A percentile compares a stretch with the other conserved stretches of the same genome.
phyloP scores from a whole-genome alignment of 2,329 filamentous ascomycete species.

The Penicillium digitatum region DNA sequence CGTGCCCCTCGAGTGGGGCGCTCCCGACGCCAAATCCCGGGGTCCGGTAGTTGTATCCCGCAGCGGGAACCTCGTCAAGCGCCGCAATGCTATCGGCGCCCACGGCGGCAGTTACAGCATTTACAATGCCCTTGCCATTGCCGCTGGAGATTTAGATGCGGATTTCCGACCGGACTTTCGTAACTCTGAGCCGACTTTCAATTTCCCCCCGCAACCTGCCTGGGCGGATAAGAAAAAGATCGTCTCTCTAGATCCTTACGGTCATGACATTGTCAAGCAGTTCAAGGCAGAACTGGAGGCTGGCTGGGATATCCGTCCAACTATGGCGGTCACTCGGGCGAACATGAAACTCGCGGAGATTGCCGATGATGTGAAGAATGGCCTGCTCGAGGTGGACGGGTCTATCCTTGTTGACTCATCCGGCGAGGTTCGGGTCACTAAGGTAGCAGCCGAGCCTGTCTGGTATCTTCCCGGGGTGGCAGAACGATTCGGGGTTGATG shows the following conservation, averaged over 20 bases:
- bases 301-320: slow-evolving; percentile 70
- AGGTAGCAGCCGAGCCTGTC: slow-evolving; percentile 92
- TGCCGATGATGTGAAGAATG: slow-evolving; percentile 76
- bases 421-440: slow-evolving; percentile 89
- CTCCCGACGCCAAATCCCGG: slow-evolving; percentile 66
- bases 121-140: slow-evolving; percentile 89
- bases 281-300: slow-evolving; percentile 73
- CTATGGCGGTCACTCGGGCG: slow-evolving; percentile 85
- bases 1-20: slow-evolving; percentile 83
- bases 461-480: slow-evolving; percentile 87
- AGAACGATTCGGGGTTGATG: slow-evolving; percentile 87
- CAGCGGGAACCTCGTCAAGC: slow-evolving; percentile 32
- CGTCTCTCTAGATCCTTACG: slow-evolving; percentile 93
- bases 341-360: slow-evolving; percentile 97
- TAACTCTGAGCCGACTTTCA: slow-evolving; percentile 87
- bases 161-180: slow-evolving; percentile 76
- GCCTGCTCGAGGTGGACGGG: slow-evolving; percentile 73
- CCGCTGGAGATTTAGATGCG: slow-evolving; percentile 78
- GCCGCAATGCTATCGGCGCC: slow-evolving; percentile 57
- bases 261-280: slow-evolving; percentile 79
- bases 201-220: slow-evolving; percentile 82
- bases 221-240: slow-evolving; percentile 93
- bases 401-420: slow-evolving; percentile 82
- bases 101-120: slow-evolving; percentile 93
- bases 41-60: slow-evolving; percentile 79